phyloP scores from a whole-genome alignment of 306 rosid species.

The Vigna unguiculata region DNA sequence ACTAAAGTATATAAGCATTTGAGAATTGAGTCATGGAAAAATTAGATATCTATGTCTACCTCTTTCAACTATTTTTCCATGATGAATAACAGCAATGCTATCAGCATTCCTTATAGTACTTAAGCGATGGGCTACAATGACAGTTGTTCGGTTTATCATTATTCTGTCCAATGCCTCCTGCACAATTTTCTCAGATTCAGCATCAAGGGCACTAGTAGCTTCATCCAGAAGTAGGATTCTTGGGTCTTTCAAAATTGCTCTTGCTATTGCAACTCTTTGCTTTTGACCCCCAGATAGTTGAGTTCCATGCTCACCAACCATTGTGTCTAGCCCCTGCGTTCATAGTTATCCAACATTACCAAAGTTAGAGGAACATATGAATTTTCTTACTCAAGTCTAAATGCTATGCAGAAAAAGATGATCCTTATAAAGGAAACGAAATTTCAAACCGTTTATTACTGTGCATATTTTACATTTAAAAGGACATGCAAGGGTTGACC shows the following conservation, averaged over 20 bases:
- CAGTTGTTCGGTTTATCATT: slow-evolving; percentile 69
- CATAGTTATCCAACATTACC: slow-evolving; percentile 9
- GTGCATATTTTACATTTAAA: slow-evolving; percentile 11
- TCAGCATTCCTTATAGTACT: slow-evolving; percentile 70
- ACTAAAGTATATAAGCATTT: background rate
- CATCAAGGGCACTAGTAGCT: slow-evolving; percentile 67
- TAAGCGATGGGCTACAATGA: slow-evolving; percentile 76
- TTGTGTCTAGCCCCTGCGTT: slow-evolving; percentile 63
- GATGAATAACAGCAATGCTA: slow-evolving; percentile 70
- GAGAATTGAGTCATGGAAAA: background rate
- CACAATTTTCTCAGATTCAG: slow-evolving; percentile 70
- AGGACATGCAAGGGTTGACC: slow-evolving; percentile 21
- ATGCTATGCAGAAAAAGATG: background rate
- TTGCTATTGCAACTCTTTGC: slow-evolving; percentile 72
- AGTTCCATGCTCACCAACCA: slow-evolving; percentile 79
- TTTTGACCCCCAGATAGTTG: slow-evolving; percentile 79
- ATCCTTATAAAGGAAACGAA: slow-evolving; percentile 13
- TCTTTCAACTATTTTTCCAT: slow-evolving; percentile 69
- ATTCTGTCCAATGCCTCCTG: slow-evolving; percentile 72
- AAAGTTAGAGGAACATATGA: background rate
- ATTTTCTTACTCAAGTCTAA: background rate
- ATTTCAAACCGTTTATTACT: background rate
- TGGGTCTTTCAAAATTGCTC: slow-evolving; percentile 77
- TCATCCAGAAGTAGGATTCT: slow-evolving; percentile 74
- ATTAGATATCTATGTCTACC: slow-evolving; percentile 48